Percentiles rank a stretch among this genome's conserved stretches.
These are phyloP conservation scores for Hevea brasiliensis DNA, from an alignment of 345 rosid genomes.

Conservation along the genomic window DNA sequence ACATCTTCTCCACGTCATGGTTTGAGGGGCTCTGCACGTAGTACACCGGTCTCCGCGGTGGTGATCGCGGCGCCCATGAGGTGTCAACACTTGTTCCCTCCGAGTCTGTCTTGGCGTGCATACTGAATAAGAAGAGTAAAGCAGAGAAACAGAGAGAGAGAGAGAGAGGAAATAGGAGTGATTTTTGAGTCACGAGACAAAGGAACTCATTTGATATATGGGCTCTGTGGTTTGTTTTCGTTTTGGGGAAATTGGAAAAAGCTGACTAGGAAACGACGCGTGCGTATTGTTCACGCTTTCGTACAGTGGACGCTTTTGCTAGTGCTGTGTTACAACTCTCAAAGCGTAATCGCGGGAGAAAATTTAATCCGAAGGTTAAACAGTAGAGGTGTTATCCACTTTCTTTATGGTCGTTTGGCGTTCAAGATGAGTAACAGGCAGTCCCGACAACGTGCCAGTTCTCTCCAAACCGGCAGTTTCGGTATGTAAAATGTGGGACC, in stretches of 20 bases:
- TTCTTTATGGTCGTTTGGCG: too few relatives aligned
- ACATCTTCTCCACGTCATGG: slow-evolving; percentile 92
- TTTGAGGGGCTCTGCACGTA: slow-evolving; percentile 98
- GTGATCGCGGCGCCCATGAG: slow-evolving; percentile 60
- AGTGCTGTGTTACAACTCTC: too few relatives aligned
- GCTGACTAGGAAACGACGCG: background rate
- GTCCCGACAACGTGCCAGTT: too few relatives aligned
- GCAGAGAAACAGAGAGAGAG: background rate
- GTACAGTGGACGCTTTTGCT: background rate
- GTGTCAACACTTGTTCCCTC: slow-evolving; percentile 80
- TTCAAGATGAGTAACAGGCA: too few relatives aligned
- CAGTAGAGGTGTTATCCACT: too few relatives aligned
- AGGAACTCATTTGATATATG: background rate
- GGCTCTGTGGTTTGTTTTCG: too few relatives aligned
- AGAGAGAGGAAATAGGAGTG: background rate
- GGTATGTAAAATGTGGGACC: too few relatives aligned
- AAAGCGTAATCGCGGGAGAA: too few relatives aligned
- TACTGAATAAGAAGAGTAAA: slow-evolving; percentile 18
- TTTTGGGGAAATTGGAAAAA: too few relatives aligned
- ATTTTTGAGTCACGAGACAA: slow-evolving; percentile 19
- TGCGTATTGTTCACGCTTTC: background rate
- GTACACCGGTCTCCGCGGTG: slow-evolving; percentile 54
- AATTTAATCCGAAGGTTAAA: too few relatives aligned
- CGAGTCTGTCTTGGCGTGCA: slow-evolving; percentile 94
- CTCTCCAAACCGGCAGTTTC: too few relatives aligned